Evolutionary conservation across 2,329 filamentous ascomycete species (phyloP).

Genomic region (Calonectria ilicicola): DNA sequence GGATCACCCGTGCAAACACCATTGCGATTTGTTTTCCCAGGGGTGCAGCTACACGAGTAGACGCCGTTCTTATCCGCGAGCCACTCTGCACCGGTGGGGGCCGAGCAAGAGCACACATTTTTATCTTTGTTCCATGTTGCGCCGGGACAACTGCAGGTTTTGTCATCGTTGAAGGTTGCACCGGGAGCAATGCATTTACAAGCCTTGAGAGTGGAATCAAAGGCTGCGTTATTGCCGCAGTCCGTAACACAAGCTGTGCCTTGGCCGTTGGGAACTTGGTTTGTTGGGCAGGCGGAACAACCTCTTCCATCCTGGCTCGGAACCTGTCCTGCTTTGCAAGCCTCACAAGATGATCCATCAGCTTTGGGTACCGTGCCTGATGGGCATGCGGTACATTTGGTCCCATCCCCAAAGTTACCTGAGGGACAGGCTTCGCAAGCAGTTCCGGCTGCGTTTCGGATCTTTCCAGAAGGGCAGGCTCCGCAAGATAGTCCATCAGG

Average conservation of each 20-base stretch:
- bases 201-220: neutral
- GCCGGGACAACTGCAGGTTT: neutral
- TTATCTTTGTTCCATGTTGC: neutral
- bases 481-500: neutral
- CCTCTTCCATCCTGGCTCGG: neutral
- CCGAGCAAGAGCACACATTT: neutral
- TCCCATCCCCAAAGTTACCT: neutral
- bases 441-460: neutral
- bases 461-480: neutral
- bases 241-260: neutral
- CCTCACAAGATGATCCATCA: neutral
- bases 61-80: neutral
- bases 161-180: neutral
- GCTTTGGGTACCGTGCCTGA: neutral
- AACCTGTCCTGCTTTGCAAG: neutral
- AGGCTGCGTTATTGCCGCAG: neutral
- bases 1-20: neutral
- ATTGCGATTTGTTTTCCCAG: neutral
- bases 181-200: neutral
- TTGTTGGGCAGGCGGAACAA: neutral
- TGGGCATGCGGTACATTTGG: neutral
- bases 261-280: neutral
- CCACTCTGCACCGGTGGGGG: neutral
- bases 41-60: neutral
- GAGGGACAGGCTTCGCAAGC: neutral